Conservation (phyloP, 495 filamentous ascomycete species). For the Apiosordaria backusii region DNA sequence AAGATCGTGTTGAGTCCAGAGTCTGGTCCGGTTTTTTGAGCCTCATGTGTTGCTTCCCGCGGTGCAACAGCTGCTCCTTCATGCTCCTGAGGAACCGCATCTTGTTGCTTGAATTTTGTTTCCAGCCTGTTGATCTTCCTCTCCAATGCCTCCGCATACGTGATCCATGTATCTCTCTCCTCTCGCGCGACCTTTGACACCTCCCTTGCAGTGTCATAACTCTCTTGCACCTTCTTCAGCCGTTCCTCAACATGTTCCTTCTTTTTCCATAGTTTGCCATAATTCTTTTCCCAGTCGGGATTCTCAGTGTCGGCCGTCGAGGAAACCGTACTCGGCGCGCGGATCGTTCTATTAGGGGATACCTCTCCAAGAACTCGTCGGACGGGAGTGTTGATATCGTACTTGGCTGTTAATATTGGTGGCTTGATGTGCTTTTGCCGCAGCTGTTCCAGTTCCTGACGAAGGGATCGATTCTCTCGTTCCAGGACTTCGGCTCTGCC, state of each 20-base stretch:
- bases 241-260: background rate
- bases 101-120: slow-evolving; percentile 21
- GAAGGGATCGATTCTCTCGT: slow-evolving; percentile 36
- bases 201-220: background rate
- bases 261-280: slow-evolving; percentile 18
- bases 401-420: background rate
- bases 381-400: background rate
- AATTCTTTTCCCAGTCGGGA: slow-evolving; percentile 24
- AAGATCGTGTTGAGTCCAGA: slow-evolving; percentile 8
- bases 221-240: slow-evolving; percentile 5
- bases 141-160: slow-evolving; percentile 29
- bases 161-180: slow-evolving; percentile 27
- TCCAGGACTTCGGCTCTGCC: slow-evolving; percentile 28
- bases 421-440: slow-evolving; percentile 14
- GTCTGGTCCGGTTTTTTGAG: background rate
- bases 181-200: background rate
- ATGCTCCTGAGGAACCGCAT: background rate
- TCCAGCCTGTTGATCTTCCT: slow-evolving; percentile 21
- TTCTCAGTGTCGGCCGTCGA: background rate
- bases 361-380: slow-evolving; percentile 20
- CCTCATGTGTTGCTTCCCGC: background rate
- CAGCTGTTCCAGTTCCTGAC: slow-evolving; percentile 32
- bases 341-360: slow-evolving; percentile 21
- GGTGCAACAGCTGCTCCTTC: background rate
- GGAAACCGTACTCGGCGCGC: background rate